Conservation (phyloP, 805 yeast genomes). For the Saccharomyces jurei region DNA sequence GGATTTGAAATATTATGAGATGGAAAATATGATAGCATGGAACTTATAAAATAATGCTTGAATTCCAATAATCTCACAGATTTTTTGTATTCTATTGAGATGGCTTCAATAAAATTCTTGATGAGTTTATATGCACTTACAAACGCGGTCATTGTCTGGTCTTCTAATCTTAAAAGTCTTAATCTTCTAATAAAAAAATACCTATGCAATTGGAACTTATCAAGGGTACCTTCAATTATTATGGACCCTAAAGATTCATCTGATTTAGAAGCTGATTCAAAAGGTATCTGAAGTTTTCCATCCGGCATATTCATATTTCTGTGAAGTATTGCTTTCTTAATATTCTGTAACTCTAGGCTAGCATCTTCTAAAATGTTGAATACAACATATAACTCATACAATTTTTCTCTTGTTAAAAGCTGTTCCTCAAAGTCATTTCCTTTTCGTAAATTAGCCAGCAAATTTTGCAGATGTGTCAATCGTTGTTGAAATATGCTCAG, state of each 20-base stretch:
- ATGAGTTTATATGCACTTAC: constrained; percentile 10
- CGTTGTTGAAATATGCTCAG: constrained; percentile 24
- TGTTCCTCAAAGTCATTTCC: constrained; percentile 7
- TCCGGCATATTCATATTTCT: constrained; percentile 5
- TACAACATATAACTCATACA: constrained; percentile 20
- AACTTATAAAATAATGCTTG: constrained; percentile 14
- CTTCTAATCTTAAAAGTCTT: constrained; percentile 11
- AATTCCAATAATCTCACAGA: constrained; percentile 15
- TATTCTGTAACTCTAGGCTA: constrained; percentile 10
- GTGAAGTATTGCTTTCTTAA: constrained; percentile 9
- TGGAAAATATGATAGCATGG: constrained; percentile 9
- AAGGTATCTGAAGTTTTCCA: constrained; percentile 21
- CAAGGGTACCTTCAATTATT: constrained; percentile 12
- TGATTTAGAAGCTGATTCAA: constrained; percentile 5
- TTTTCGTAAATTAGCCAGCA: constrained; percentile 2
- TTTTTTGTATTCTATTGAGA: constrained; percentile 8
- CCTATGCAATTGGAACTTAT: constrained; percentile 14
- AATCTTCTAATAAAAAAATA: constrained; percentile 21
- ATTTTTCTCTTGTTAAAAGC: constrained; percentile 17
- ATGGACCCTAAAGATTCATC: constrained; percentile 8
- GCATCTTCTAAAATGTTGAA: constrained; percentile 25
- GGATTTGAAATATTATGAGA: constrained; percentile 3
- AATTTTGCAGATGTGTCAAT: constrained; percentile 8
- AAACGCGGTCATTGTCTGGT: constrained; percentile 4
- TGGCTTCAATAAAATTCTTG: constrained; percentile 10